Conservation (phyloP, 2,329 filamentous ascomycete species). For the Nothophaeocryptopus gaeumannii region DNA sequence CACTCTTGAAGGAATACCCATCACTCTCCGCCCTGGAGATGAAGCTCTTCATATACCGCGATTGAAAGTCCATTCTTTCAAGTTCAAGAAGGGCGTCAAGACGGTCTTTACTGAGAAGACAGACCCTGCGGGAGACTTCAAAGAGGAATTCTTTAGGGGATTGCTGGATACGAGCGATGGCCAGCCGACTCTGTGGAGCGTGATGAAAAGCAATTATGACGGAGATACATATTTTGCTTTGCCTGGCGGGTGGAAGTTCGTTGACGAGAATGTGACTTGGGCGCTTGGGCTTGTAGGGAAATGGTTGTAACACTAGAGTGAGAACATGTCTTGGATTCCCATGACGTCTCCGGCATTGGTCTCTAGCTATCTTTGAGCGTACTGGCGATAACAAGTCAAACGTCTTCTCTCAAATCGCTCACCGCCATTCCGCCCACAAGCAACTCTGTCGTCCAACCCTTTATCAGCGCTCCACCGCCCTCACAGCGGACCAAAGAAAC, state of each 20-base stretch:
- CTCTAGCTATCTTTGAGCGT: no score
- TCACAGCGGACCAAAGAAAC: no score
- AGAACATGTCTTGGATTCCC: neutral
- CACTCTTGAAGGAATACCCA: slow-evolving; percentile 9
- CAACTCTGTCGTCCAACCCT: no score
- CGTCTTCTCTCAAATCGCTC: no score
- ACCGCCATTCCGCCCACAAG: no score
- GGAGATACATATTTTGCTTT: slow-evolving; percentile 19
- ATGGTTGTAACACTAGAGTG: no score
- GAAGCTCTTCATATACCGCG: slow-evolving; percentile 11
- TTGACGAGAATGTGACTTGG: slow-evolving; percentile 15
- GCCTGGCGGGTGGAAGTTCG: slow-evolving; percentile 12
- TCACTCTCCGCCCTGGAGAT: slow-evolving; percentile 4
- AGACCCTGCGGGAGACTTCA: slow-evolving; percentile 16
- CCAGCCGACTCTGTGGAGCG: slow-evolving; percentile 7
- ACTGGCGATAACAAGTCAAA: no score
- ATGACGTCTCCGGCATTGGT: slow-evolving; percentile 14
- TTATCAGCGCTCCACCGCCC: no score
- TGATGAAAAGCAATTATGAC: slow-evolving; percentile 15
- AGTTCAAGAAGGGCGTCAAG: slow-evolving; percentile 10
- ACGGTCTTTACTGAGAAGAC: slow-evolving; percentile 16
- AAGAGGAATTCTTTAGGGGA: slow-evolving; percentile 17
- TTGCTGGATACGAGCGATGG: slow-evolving; percentile 6
- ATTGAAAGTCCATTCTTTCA: slow-evolving; percentile 16
- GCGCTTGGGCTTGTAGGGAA: slow-evolving; percentile 8